These are phyloP conservation scores for Septoria linicola DNA, from an alignment of 2,329 filamentous ascomycete species.

Conservation along the genomic window DNA sequence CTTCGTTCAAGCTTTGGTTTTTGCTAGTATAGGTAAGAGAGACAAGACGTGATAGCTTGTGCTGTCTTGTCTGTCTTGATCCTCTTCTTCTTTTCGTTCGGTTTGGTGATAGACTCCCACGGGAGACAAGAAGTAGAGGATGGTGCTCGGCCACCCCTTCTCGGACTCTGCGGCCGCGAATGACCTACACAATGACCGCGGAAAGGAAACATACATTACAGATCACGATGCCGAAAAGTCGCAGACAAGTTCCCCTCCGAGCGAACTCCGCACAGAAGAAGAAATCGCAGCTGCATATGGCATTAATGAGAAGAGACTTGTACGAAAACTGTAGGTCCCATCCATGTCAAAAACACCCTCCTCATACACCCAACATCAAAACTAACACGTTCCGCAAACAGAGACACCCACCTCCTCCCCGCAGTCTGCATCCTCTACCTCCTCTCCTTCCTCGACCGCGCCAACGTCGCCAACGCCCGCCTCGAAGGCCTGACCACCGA, in stretches of 20 bases:
- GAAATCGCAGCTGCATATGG: conserved; percentile 25
- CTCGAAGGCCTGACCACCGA: conserved; percentile 40
- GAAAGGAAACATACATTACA: conserved; percentile 2
- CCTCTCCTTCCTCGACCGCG: conserved; percentile 40
- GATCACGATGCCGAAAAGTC: not conserved
- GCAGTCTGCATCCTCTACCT: conserved; percentile 46
- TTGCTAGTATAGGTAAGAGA: no score
- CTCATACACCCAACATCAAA: no score
- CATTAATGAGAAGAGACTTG: conserved; percentile 57
- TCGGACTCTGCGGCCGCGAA: not conserved
- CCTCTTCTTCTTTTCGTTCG: no score
- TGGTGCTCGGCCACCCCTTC: no score
- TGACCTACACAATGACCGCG: not conserved
- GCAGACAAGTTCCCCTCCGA: conserved; percentile 3
- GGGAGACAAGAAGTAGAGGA: no score
- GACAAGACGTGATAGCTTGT: no score
- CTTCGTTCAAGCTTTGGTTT: no score
- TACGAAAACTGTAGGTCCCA: conserved; percentile 53
- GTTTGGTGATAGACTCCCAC: no score
- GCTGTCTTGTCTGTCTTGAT: no score
- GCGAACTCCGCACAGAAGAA: conserved; percentile 14
- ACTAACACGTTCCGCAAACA: no score
- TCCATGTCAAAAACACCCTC: no score
- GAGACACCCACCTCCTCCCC: conserved; percentile 43
- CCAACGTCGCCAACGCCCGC: conserved; percentile 48